Evolutionary conservation across 2,329 filamentous ascomycete species (phyloP).

Genomic region (Penicillium sp.): DNA sequence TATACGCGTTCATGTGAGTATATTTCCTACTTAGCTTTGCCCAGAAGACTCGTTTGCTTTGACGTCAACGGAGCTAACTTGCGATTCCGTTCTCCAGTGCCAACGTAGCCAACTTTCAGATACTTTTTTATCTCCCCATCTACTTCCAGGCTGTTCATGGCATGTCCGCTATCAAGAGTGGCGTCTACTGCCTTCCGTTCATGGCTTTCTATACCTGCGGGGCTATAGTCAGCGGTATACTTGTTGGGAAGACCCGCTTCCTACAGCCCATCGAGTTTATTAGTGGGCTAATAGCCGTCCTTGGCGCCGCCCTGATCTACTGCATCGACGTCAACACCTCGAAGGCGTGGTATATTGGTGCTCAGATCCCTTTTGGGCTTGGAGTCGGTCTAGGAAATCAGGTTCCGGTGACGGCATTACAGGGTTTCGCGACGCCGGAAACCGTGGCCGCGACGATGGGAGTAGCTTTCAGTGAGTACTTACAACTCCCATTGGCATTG

Average conservation of each 20-base stretch:
- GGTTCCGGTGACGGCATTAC: conserved; percentile 25
- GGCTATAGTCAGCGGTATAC: conserved; percentile 17
- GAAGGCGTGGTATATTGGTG: conserved; percentile 21
- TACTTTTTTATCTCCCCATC: conserved; percentile 27
- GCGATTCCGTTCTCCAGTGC: conserved; percentile 9
- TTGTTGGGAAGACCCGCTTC: conserved; percentile 18
- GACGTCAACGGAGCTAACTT: conserved; percentile 2
- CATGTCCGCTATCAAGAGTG: conserved; percentile 19
- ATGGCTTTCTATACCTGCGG: conserved; percentile 18
- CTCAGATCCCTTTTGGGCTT: conserved; percentile 28
- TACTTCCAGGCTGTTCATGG: conserved; percentile 29
- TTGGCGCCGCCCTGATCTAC: conserved; percentile 1
- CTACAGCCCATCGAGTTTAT: conserved; percentile 13
- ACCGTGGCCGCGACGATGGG: conserved; percentile 26
- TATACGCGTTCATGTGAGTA: background rate
- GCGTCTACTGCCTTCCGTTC: conserved; percentile 28
- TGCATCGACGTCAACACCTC: conserved; percentile 10
- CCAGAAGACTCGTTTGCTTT: background rate
- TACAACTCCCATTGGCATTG: background rate
- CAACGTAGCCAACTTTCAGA: conserved; percentile 11
- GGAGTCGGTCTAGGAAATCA: conserved; percentile 30
- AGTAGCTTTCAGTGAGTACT: conserved; percentile 23
- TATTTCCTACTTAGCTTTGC: background rate
- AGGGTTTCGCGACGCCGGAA: conserved; percentile 22
- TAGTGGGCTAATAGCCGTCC: background rate